These are phyloP conservation scores for Candida multigemmis DNA, from an alignment of 805 yeast species.

Conservation along the genomic window DNA sequence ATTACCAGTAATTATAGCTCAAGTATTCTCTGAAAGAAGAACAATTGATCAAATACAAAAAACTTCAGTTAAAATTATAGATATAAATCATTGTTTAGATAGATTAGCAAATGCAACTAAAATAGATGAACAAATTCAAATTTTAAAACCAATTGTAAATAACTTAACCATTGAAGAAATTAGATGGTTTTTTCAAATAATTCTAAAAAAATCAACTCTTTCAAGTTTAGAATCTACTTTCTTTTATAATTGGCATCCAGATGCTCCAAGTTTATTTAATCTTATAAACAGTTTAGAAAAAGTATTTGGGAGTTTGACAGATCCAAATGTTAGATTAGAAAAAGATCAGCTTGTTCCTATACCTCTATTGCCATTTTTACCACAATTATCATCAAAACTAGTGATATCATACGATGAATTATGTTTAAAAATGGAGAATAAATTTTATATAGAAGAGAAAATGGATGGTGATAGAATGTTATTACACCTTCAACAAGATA, in stretches of 20 bases:
- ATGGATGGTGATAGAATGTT: constrained; percentile 90
- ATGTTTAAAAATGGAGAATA: constrained; percentile 31
- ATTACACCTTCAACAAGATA: constrained; percentile 47
- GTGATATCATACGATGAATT: constrained; percentile 40
- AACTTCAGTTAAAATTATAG: constrained; percentile 12
- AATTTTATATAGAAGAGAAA: constrained; percentile 77
- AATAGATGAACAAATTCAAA: constrained; percentile 26
- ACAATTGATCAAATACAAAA: constrained; percentile 25
- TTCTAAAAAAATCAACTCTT: constrained; percentile 53
- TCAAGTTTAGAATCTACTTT: constrained; percentile 53
- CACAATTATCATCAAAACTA: constrained; percentile 63
- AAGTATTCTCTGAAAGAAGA: constrained; percentile 43
- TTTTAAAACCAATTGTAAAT: constrained; percentile 43
- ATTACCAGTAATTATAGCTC: constrained; percentile 41
- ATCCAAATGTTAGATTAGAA: constrained; percentile 37
- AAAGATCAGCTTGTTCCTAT: constrained; percentile 31
- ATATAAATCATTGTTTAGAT: constrained; percentile 22
- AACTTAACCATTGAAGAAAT: constrained; percentile 54
- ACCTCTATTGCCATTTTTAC: constrained; percentile 53
- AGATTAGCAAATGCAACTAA: constrained; percentile 13
- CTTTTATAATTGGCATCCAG: constrained; percentile 66
- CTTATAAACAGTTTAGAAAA: constrained; percentile 56
- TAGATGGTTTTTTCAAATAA: constrained; percentile 57
- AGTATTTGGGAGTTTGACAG: constrained; percentile 48
- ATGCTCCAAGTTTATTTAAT: constrained; percentile 55